These are phyloP conservation scores for Tolypocladium guangdongense DNA, from an alignment of 2,329 filamentous ascomycete species.

Conservation along the genomic window DNA sequence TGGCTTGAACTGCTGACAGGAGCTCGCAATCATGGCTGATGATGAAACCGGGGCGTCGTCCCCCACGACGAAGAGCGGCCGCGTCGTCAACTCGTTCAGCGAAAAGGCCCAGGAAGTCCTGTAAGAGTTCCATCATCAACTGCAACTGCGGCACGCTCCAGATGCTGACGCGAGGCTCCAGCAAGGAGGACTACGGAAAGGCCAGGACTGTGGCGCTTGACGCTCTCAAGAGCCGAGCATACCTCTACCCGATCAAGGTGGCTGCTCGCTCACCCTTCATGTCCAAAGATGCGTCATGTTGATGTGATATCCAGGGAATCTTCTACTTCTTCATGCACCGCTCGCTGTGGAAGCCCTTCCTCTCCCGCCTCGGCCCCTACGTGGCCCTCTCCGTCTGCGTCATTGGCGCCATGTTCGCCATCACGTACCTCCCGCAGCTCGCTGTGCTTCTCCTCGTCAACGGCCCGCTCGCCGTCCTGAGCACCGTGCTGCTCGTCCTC, in stretches of 20 bases:
- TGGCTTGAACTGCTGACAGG: background rate
- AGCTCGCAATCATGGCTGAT: background rate
- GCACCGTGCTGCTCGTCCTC: conserved; percentile 57
- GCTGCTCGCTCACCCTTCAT: no score
- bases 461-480: conserved; percentile 68
- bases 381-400: conserved; percentile 62
- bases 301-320: conserved; percentile 34
- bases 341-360: conserved; percentile 47
- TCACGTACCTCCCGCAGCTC: conserved; percentile 79
- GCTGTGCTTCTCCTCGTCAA: conserved; percentile 76
- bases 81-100: conserved; percentile 27
- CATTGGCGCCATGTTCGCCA: conserved; percentile 71
- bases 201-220: conserved; percentile 53
- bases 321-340: conserved; percentile 46
- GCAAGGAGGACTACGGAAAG: conserved; percentile 60
- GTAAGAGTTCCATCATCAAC: conserved; percentile 17
- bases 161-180: conserved; percentile 13
- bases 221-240: conserved; percentile 65
- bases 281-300: background rate
- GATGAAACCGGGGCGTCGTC: conserved; percentile 8
- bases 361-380: conserved; percentile 46
- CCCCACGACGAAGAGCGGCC: conserved; percentile 13
- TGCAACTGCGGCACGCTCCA: background rate
- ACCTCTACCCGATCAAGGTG: conserved; percentile 74
- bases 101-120: conserved; percentile 38